Percentiles rank a stretch among this genome's conserved stretches.
Conservation (phyloP, 371 early-diverging fungal species). For the Mortierella sp. region DNA sequence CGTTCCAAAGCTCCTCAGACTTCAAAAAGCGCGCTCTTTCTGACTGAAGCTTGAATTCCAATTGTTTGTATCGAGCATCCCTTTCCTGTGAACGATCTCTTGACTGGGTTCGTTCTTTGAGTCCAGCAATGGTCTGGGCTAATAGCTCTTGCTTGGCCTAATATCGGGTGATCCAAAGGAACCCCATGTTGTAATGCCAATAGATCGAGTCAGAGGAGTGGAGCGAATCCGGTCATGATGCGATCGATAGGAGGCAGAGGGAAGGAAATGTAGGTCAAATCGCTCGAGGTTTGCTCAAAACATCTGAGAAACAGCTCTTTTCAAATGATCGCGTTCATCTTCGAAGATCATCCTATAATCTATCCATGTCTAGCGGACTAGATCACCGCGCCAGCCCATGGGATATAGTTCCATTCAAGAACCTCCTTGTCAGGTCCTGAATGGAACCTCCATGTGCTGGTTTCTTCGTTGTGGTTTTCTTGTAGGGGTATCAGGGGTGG, state of each 20-base stretch:
- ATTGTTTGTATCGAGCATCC: conserved; percentile 38
- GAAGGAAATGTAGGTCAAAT: conserved; percentile 41
- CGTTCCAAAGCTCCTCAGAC: conserved; percentile 50
- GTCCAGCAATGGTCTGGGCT: conserved; percentile 21
- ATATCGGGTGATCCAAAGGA: no score
- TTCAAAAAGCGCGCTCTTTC: conserved; percentile 27
- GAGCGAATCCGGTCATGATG: no score
- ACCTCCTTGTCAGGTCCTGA: not conserved
- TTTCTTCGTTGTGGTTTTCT: conserved; percentile 28
- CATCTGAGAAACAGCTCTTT: conserved; percentile 50
- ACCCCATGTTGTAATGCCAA: no score
- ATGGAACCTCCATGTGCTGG: conserved; percentile 7
- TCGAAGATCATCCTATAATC: conserved; percentile 52
- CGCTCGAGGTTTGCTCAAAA: conserved; percentile 53
- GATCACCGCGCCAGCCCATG: conserved; percentile 35
- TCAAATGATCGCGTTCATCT: conserved; percentile 47
- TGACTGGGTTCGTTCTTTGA: conserved; percentile 21
- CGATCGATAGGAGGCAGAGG: not conserved
- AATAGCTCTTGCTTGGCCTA: conserved; percentile 25
- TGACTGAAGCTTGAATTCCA: conserved; percentile 29
- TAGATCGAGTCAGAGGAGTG: no score
- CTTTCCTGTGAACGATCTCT: conserved; percentile 21
- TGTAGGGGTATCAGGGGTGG: not conserved
- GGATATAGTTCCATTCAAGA: not conserved
- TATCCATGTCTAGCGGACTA: conserved; percentile 49